Evolutionary conservation across 441 rosid species (phyloP).

Genomic region (Bocquillonia castaneifolia): DNA sequence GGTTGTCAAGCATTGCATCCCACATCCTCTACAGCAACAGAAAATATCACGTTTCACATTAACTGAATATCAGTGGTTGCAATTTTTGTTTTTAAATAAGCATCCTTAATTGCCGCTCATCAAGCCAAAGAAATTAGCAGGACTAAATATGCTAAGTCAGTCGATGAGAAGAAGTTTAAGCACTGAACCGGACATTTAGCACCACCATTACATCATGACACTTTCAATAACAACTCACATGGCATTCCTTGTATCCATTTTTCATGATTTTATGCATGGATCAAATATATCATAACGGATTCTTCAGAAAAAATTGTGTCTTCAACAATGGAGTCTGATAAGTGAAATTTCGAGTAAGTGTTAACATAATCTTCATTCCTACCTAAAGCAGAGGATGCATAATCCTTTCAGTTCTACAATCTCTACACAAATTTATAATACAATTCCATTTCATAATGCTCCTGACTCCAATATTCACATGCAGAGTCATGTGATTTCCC

Average conservation of each 20-base stretch:
- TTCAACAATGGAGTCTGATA: no score
- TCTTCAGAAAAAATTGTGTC: no score
- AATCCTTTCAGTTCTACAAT: not conserved
- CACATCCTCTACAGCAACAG: conserved; percentile 56
- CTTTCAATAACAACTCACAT: no score
- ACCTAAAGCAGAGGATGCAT: not conserved
- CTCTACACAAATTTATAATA: not conserved
- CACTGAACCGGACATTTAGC: no score
- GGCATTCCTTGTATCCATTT: no score
- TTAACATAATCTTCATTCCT: not conserved
- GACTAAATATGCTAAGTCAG: no score
- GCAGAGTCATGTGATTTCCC: not conserved
- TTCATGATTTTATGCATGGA: no score
- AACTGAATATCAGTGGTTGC: not conserved
- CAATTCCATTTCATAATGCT: not conserved
- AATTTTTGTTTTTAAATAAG: not conserved
- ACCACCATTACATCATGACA: no score
- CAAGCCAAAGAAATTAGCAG: no score
- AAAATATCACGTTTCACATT: conserved; percentile 13
- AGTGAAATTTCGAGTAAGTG: not conserved
- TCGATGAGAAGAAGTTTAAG: no score
- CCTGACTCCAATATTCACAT: not conserved
- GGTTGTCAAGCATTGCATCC: conserved; percentile 57
- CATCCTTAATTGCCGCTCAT: not conserved
- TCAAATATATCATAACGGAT: no score